phyloP scores from a whole-genome alignment of 805 yeast species.

The Cyberlindnera euphorbiae region DNA sequence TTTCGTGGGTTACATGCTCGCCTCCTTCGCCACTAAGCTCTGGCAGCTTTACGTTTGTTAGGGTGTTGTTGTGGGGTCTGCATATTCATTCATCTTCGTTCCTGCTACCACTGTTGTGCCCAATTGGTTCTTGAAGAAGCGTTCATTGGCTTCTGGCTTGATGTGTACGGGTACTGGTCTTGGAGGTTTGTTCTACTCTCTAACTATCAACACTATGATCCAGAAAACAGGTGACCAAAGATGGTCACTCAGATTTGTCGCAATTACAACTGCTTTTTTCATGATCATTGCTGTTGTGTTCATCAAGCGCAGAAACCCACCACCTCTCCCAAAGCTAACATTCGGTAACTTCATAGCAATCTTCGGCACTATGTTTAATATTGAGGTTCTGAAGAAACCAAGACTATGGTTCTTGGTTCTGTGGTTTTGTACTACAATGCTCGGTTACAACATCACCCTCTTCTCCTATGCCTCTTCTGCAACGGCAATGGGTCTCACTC shows the following conservation, averaged over 20 bases:
- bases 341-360: conserved; percentile 5
- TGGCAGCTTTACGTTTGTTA: conserved; percentile 69
- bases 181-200: conserved; percentile 43
- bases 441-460: conserved; percentile 39
- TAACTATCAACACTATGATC: conserved; percentile 39
- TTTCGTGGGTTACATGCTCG: conserved; percentile 52
- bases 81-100: conserved; percentile 46
- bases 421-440: conserved; percentile 35
- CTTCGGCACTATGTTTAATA: conserved; percentile 27
- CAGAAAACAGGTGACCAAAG: conserved; percentile 36
- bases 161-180: conserved; percentile 47
- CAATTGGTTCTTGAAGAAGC: conserved; percentile 61
- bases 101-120: conserved; percentile 60
- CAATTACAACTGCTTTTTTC: conserved; percentile 32
- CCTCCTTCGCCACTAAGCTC: conserved; percentile 49
- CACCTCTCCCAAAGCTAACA: conserved; percentile 7
- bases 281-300: conserved; percentile 37
- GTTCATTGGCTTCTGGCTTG: conserved; percentile 49
- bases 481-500: conserved; percentile 41
- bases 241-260: conserved; percentile 46
- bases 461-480: conserved; percentile 44
- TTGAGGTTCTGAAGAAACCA: conserved; percentile 25
- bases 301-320: conserved; percentile 27
- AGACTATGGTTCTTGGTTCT: conserved; percentile 27
- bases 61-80: conserved; percentile 55